Evolutionary conservation across 352 stramenopile species (phyloP).

Genomic region (Phytophthora idaei): DNA sequence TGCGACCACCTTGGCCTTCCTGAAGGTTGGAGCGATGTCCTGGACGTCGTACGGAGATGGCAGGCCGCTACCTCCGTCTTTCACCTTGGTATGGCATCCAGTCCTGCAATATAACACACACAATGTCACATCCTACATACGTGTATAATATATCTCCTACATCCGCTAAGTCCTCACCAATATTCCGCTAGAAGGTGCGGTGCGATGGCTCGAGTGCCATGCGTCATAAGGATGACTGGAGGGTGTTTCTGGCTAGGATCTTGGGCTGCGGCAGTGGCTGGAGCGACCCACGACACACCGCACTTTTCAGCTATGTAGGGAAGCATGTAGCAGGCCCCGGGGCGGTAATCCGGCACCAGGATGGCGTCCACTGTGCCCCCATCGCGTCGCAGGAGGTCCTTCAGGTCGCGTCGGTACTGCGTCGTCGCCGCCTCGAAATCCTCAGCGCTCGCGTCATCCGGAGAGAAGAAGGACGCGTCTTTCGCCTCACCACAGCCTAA

Average conservation of each 20-base stretch:
- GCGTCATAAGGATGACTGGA: conserved; percentile 71
- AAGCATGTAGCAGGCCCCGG: conserved; percentile 72
- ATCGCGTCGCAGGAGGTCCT: conserved; percentile 54
- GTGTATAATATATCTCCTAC: not conserved
- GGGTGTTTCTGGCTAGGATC: conserved; percentile 37
- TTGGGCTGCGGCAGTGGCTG: conserved; percentile 10
- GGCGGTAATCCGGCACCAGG: conserved; percentile 73
- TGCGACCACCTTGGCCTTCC: conserved; percentile 48
- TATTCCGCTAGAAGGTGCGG: conserved; percentile 78
- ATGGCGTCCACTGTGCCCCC: conserved; percentile 54
- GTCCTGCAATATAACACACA: conserved; percentile 32
- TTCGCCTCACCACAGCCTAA: conserved; percentile 65
- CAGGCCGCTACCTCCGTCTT: conserved; percentile 57
- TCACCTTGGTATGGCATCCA: conserved; percentile 48
- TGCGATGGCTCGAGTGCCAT: conserved; percentile 73
- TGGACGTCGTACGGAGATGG: conserved; percentile 53
- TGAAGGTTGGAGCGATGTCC: conserved; percentile 66
- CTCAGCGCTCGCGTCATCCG: conserved; percentile 48
- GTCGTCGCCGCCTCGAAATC: conserved; percentile 33
- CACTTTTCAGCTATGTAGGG: conserved; percentile 76
- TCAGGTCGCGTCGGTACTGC: conserved; percentile 68
- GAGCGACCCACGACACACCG: conserved; percentile 24
- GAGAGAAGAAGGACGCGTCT: conserved; percentile 26
- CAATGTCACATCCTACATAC: conserved; percentile 4
- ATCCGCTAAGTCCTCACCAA: conserved; percentile 41